These are phyloP conservation scores for Planoprotostelium fungivorum DNA, from an alignment of 78 protist genomes.

Conservation along the genomic window DNA sequence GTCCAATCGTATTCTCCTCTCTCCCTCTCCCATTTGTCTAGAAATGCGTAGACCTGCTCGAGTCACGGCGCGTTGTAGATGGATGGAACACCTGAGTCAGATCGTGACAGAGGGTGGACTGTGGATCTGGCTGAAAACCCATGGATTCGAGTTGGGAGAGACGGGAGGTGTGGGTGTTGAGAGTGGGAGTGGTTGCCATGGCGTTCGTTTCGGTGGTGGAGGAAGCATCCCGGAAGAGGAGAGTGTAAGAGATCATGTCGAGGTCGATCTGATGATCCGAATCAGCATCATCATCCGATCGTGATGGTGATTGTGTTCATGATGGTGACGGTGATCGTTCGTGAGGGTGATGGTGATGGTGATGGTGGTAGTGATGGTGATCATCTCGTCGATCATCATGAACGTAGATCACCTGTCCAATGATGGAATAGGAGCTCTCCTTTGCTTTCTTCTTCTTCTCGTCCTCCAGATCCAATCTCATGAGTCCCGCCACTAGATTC, in stretches of 20 bases:
- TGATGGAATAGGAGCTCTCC: neutral
- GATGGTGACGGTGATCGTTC: too few relatives aligned
- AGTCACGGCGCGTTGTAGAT: neutral
- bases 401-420: neutral
- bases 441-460: neutral
- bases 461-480: conserved; percentile 6
- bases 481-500: conserved; percentile 44
- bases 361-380: too few relatives aligned
- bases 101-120: neutral
- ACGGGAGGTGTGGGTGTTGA: conserved; percentile 6
- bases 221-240: neutral
- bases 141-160: neutral
- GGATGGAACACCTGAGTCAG: neutral
- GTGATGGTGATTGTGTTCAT: too few relatives aligned
- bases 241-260: neutral
- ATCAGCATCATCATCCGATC: neutral
- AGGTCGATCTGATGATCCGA: neutral
- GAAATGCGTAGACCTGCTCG: conserved; percentile 2
- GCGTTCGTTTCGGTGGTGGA: neutral
- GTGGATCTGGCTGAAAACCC: conserved; percentile 22
- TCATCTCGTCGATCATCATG: neutral
- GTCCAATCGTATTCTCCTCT: conserved; percentile 16
- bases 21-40: conserved; percentile 14
- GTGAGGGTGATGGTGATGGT: too few relatives aligned
- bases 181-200: neutral